Base-by-base conservation (phyloP, 148 eudicot genomes). In the Nyssa sinensis region DNA sequence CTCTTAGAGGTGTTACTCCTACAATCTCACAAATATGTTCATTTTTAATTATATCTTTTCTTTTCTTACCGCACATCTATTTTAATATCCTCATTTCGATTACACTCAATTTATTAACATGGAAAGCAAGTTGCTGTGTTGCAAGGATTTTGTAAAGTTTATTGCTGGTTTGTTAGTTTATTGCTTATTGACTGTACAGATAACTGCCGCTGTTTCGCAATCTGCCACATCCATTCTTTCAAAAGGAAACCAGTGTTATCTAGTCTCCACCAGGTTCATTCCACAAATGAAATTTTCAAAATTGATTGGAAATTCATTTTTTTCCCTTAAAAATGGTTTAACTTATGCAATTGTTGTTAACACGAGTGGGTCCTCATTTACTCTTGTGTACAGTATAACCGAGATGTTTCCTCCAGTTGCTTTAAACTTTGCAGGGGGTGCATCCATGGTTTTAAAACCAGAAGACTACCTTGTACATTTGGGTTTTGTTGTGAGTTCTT, bases 341-440 rank as follows among this genome's bases (percentile, higher is more conserved):
- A 1, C 5, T 57, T 69, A 16, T 6, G 33, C 25, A 3, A 1
- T 21, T 49, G 55, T 64, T 39, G 44, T 47, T 8, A 30, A 49
- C 35, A 29, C 32, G 25, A 71, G 33, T 29, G 9, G 32, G 51
- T 63, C 47, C 35, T 16, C 53, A 12, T 35, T 59, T 80, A 73
- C 62, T 75, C 60, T 25, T n/a, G 4, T 77, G 24, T 76, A 62
- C 89, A 95, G 98, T 77, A 66, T 88, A 74, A 77, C 64, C 60
- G 85, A 80, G 77, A 71, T 86, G 53, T 95, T 95, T 84, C 98
- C 98, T 67, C 72, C 81, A 17, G 92, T 89, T 81, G 77, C 92
- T 76, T 84, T 95, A 35, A 92, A 95, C 85, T 95, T 95, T 78
- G 98, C 85, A 47, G 96, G 88, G 16, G 93, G 92, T 75, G 98